Conservation (phyloP, 192 early-diverging fungal species). For the Entrophospora sp. region DNA sequence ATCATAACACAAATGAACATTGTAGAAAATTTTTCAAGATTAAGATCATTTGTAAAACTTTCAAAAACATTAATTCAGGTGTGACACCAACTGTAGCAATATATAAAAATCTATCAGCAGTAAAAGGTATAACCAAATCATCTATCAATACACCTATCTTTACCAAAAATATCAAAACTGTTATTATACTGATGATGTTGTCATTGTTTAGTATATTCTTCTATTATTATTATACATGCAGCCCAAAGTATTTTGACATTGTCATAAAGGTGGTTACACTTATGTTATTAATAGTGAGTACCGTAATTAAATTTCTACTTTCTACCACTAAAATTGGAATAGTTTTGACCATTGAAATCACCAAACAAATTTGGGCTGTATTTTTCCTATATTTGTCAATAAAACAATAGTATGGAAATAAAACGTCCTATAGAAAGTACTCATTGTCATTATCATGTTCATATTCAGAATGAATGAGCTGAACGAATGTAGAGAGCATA, state of each 20-base stretch:
- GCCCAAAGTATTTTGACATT: constrained; percentile 74
- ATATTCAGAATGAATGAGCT: too few species aligned
- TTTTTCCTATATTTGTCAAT: too few species aligned
- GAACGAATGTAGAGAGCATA: too few species aligned
- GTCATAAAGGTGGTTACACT: too few species aligned
- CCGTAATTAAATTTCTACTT: too few species aligned
- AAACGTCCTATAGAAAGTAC: too few species aligned
- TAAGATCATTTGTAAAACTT: constrained; percentile 42
- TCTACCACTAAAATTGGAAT: too few species aligned
- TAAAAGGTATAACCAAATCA: constrained; percentile 80
- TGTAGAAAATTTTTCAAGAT: constrained; percentile 50
- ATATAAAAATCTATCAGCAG: constrained; percentile 81
- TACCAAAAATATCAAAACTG: neutral
- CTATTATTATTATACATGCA: constrained; percentile 63
- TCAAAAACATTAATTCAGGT: constrained; percentile 63
- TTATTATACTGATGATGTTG: constrained; percentile 17
- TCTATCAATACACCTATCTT: constrained; percentile 52
- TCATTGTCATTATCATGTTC: too few species aligned
- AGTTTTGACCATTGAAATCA: too few species aligned
- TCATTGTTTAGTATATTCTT: constrained; percentile 55
- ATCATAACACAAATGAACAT: constrained; percentile 70
- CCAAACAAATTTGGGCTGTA: too few species aligned
- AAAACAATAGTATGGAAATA: too few species aligned
- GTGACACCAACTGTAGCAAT: constrained; percentile 80
- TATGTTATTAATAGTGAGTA: too few species aligned